Base-by-base conservation (phyloP, 2,329 filamentous ascomycete genomes). In the Diaporthe destruens region DNA sequence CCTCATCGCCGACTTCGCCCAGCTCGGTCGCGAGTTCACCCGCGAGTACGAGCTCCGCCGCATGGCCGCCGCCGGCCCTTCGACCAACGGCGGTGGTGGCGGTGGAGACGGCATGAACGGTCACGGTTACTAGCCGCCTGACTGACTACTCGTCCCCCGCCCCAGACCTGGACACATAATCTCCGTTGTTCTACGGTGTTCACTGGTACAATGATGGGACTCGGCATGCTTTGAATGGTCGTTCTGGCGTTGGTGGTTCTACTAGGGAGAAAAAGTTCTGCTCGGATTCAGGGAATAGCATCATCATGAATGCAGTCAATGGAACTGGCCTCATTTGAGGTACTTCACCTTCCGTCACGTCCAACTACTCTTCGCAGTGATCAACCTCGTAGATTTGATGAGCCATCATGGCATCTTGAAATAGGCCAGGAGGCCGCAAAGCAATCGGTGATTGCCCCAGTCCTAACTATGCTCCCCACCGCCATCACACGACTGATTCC, bases 41-140 rank as follows among this genome's bases (percentile, higher is more conserved):
- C 95, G 96, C 79, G 96, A 98, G 83, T 96, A 91, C 84, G 94
- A 97, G 83, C 85, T 97, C 77, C 91, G 94, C 78, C 95, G 95
- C 84, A 96, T 97, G 88, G 94, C 92, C 73, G 89, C 89, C 56
- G 90, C 89, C 29, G 89, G 89, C 67, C 89, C 91, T 75, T 86
- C 89, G 78, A 86, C 84, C 71, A 84, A 80, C 68, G 71, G 66
- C 11, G 72, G 54, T n/a, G 73, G 54, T 42, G 39, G 66, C 6
- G 72, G 54, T 36, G 73, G 54, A 25, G 57, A 61, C 44, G 79
- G 78, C 59, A 72, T 75, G 57, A 76, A 77, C 59, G 79, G 79
- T 25, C 61, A 66, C 44, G 77, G 75, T 47, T 76, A 75, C 51
- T 80, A 75, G 74, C 39, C 39, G 74, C 39, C 14, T 42, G 39